A percentile compares a stretch with the other conserved stretches of the same genome.
Conservation (phyloP, 371 early-diverging fungal genomes). For the Apophysomyces sp. region DNA sequence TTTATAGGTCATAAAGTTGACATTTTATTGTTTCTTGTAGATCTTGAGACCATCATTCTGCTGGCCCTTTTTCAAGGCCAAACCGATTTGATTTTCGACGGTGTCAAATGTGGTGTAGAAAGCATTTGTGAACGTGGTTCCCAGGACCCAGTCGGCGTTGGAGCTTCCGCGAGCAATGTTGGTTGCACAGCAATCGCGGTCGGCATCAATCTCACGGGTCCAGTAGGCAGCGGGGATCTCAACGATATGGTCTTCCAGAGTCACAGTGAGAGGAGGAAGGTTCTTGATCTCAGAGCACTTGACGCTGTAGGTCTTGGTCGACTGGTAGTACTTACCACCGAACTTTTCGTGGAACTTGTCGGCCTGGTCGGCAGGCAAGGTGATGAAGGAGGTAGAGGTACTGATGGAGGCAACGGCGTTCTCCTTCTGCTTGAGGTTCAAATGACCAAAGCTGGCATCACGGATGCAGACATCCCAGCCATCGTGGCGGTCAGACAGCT, state of each 20-base stretch:
- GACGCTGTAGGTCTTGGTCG: constrained; percentile 37
- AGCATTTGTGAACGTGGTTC: constrained; percentile 44
- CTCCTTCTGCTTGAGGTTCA: constrained; percentile 25
- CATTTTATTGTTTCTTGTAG: constrained; percentile 7
- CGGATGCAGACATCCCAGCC: constrained; percentile 46
- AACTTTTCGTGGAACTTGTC: constrained; percentile 39
- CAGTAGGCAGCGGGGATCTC: constrained; percentile 43
- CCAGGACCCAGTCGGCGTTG: constrained; percentile 40
- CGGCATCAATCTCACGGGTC: constrained; percentile 32
- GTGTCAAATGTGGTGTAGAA: constrained; percentile 47
- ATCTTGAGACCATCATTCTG: constrained; percentile 31
- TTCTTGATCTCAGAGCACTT: constrained; percentile 45
- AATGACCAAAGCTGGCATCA: constrained; percentile 33
- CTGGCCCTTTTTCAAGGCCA: constrained; percentile 39
- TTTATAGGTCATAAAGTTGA: background rate
- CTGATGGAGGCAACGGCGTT: constrained; percentile 41
- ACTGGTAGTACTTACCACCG: constrained; percentile 39
- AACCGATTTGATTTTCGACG: constrained; percentile 32
- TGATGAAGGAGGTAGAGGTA: constrained; percentile 37
- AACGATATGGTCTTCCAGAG: constrained; percentile 31
- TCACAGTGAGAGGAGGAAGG: constrained; percentile 36
- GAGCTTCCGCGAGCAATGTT: constrained; percentile 40
- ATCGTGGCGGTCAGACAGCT: constrained; percentile 19
- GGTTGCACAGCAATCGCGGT: constrained; percentile 40
- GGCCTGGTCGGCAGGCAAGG: constrained; percentile 46